Evolutionary conservation across 495 filamentous ascomycete species (phyloP), one percentile per base, ranked within the genome.

Genomic region (Penicillium fimorum): DNA sequence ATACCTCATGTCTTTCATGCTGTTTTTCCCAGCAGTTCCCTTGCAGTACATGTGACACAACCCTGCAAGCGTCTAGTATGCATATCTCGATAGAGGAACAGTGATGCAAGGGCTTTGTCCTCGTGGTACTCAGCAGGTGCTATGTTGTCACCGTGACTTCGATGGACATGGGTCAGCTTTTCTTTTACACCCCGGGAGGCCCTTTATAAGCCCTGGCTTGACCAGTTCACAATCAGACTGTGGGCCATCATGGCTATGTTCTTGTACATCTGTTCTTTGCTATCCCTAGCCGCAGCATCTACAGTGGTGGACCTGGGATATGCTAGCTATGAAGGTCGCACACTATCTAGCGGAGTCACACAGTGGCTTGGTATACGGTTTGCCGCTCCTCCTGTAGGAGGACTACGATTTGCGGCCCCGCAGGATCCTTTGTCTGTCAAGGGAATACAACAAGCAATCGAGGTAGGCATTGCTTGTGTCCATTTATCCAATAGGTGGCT

Each of bases 341-440:
- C 61, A 2, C 54, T 69, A 6, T 53, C 62, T 3, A 76, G 74
- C 57, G 83, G 82, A 18, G 66, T 87, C 43, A 76, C 75, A 1
- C 78, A 85, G 65, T 89, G 84, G 84, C 72, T 86, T 9, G 86
- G 86, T 4, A 81, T 89, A 42, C 83, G 86, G 22, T 89, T 77
- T 71, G 86, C 84, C 29, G 81, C 83, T 17, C 68, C 84, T 20
- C 83, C 85, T 9, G 50, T 83, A 24, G 83, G 82, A 1, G 57
- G 75, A 10, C 65, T 87, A 57, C 79, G 86, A 12, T 89, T 88
- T 63, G 71, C 74, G 44, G 79, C 79, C 25, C 85, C 86, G 13
- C 69, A 78, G 38, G 79, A 85, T 59, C 84, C 85, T 5, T 56
- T 63, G 15, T 52, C 54, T n/a, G 64, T 65, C 12, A 35, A 60